Percentiles rank a stretch among this genome's conserved stretches.
These are phyloP conservation scores for Penicillium sp. DNA, from an alignment of 2,329 filamentous ascomycete genomes.

Conservation along the genomic window DNA sequence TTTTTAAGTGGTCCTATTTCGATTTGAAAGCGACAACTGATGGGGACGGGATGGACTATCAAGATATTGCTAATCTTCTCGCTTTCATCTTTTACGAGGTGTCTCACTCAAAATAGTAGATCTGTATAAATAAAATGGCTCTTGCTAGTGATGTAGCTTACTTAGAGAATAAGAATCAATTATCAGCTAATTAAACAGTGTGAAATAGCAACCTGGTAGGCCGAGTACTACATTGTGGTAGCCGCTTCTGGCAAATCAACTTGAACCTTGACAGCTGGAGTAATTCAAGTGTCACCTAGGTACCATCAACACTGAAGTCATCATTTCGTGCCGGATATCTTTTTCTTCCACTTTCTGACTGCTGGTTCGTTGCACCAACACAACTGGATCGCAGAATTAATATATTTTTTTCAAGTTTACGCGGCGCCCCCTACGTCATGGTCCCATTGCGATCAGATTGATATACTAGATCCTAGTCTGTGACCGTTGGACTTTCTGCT, in stretches of 20 bases:
- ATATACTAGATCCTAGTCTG: conserved; percentile 24
- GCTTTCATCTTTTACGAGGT: conserved; percentile 8
- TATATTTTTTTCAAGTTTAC: conserved; percentile 26
- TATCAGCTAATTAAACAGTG: no score
- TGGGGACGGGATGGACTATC: not conserved
- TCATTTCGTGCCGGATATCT: not conserved
- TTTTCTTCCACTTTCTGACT: not conserved
- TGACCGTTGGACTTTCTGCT: not conserved
- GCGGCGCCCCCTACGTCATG: conserved; percentile 30
- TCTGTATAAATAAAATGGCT: no score
- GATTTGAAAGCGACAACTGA: not conserved
- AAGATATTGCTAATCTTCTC: conserved; percentile 5
- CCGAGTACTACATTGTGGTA: no score
- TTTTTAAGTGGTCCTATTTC: conserved; percentile 2
- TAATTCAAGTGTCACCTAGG: not conserved
- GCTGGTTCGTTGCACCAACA: conserved; percentile 9
- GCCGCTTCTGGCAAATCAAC: not conserved
- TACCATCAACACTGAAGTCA: not conserved
- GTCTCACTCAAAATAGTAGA: not conserved
- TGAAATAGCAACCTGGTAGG: no score
- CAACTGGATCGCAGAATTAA: conserved; percentile 18
- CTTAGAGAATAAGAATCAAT: no score
- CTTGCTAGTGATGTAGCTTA: no score
- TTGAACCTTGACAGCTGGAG: not conserved
- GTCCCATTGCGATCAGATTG: conserved; percentile 4